phyloP scores from a whole-genome alignment of 441 rosid species.

The Kokia cookei region DNA sequence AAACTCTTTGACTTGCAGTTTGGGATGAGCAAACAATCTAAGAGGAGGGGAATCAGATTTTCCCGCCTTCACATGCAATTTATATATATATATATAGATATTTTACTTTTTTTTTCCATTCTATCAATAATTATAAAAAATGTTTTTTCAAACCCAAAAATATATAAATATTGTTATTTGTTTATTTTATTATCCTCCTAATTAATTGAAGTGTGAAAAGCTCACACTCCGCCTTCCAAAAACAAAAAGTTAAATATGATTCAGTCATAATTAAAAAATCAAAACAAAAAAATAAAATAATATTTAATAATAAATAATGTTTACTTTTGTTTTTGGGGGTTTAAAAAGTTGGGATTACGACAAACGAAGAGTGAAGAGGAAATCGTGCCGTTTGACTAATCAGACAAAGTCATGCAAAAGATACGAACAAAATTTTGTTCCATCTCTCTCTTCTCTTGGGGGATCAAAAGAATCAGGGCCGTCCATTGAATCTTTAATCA shows the following conservation, averaged over 20 bases:
- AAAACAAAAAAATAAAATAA: not conserved
- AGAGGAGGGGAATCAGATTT: not conserved
- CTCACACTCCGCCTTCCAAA: not conserved
- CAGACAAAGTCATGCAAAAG: conserved; percentile 2
- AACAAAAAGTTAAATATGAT: not conserved
- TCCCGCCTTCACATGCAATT: conserved; percentile 48
- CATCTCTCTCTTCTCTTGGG: not conserved
- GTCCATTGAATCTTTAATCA: not conserved
- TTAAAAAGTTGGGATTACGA: conserved; percentile 11
- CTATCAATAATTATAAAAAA: not conserved
- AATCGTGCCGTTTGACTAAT: conserved; percentile 30
- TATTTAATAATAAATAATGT: not conserved
- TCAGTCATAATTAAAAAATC: not conserved
- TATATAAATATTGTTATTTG: no score
- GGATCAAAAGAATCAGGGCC: conserved; percentile 2
- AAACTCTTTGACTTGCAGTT: conserved; percentile 53
- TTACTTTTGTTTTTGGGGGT: not conserved
- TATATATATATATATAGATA: not conserved
- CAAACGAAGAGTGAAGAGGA: conserved; percentile 17
- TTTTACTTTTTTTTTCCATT: not conserved
- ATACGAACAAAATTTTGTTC: not conserved
- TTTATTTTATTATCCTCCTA: not conserved
- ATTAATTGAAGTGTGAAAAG: not conserved
- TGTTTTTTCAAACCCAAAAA: not conserved
- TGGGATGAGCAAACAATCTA: not conserved